Base-by-base conservation (phyloP, 2,329 filamentous ascomycete species). In the Diaporthe sp. region DNA sequence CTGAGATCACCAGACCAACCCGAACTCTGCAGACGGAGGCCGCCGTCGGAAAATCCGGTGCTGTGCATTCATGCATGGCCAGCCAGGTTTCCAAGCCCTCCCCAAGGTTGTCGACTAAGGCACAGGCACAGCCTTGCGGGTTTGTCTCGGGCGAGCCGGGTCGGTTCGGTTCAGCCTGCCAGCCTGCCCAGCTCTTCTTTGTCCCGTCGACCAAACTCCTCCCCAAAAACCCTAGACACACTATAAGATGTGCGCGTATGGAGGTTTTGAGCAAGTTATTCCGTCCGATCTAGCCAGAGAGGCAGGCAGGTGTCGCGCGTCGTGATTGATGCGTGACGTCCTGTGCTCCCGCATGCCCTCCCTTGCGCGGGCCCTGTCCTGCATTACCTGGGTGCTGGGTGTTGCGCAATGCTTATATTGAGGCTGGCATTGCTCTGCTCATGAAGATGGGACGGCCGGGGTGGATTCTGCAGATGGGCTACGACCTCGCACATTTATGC, bases 71-170 rank as follows among this genome's bases (percentile, higher is more conserved):
- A 70, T 70, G 47, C 65, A n/a, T 70, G 47, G 65, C 28, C 47
- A 37, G 31, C 28, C 47, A 37, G 31, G 65, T 53, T 28, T 53
- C 65, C 65, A 68, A 53, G 31, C 20, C 39, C 42, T 8, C 25
- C 47, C 49, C 22, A 55, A 70, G 49, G 65, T 51, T 51, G n/a
- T 55, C 34, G 65, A 28, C 65, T 28, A 55, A 68, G 65, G 65
- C 49, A 37, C 49, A 70, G 65, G 65, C 65, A 68, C 65, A 68
- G 65, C 65, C 65, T 68, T 68, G 65, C 65, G 47, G 65, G 22
- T 53, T 53, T 39, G 65, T 68, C 39, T 63, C 57, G 71, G 58
- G 42, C 57, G 57, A 63, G 44, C 71, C 55, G 58, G 57, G 17
- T 49, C 42, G 42, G 70, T 72, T 72, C 55, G 55, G 55, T 61